Base-by-base conservation (phyloP, 768 basidiomycete genomes). In the Boletus sp. region DNA sequence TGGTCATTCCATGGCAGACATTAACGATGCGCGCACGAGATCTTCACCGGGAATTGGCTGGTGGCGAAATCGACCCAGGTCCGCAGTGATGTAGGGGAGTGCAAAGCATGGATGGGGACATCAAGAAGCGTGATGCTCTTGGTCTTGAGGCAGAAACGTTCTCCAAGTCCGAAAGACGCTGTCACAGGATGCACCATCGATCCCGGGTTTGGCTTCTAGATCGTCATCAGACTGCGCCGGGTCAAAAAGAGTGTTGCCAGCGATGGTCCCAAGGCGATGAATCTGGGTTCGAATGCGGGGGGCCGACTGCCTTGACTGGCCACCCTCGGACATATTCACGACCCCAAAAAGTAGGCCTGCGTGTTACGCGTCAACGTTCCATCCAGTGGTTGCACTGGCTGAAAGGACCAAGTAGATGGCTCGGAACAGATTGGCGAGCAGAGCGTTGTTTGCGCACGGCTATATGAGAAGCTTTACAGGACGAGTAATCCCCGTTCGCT, bases 401-500 rank as follows among this genome's bases (percentile, higher is more conserved):
- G n/a, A 10, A 35, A 13, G 27, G 15, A 15, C 47, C 29, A 23
- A 40, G 41, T n/a, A 15, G 9, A 33, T 41, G 54, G 30, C n/a
- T 27, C 48, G n/a, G 11, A 19, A 19, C 14, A 33, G 25, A 51
- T 41, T 59, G 57, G 47, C 43, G 39, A 23, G 50, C 39, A 15
- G 38, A 48, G 49, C 35, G 23, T 56, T 47, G 47, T 45, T 60
- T 37, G 52, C 55, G 14, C 66, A 67, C 55, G 55, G 40, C 57
- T 29, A 60, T 61, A 56, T 59, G 61, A 42, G 57, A 52, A 51
- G 58, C 38, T 51, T 57, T 49, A 67, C 52, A 50, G 38, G 61
- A 61, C 41, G 58, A 58, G 68, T 69, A 69, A 70, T 69, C 68
- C 68, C 68, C 68, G 67, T 53, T 50, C 11, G 2, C n/a, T 29